Evolutionary conservation across 2,329 filamentous ascomycete genomes (phyloP).

Genomic region (Sporothrix phasma): DNA sequence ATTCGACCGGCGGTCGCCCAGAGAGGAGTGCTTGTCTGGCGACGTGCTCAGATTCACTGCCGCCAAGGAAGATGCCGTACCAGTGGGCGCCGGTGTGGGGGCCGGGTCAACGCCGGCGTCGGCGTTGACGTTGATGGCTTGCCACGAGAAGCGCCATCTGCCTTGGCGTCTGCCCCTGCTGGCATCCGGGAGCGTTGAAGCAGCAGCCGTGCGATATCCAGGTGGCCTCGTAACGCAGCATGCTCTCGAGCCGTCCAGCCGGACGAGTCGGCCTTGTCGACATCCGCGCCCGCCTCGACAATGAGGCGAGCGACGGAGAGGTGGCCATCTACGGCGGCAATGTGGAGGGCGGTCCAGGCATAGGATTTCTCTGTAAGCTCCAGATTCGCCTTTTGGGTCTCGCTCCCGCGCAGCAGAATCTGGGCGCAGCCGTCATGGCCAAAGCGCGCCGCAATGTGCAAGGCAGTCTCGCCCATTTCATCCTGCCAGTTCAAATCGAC

Average conservation of each 20-base stretch:
- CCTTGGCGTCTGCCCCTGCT: constrained; percentile 22
- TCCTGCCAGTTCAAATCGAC: constrained; percentile 93
- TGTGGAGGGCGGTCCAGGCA: constrained; percentile 90
- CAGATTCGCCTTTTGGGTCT: constrained; percentile 54
- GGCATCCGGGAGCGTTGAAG: constrained; percentile 38
- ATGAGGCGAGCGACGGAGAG: constrained; percentile 65
- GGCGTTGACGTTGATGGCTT: background rate
- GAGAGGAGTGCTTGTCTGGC: constrained; percentile 45
- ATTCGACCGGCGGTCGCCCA: constrained; percentile 49
- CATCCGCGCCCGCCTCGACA: constrained; percentile 65
- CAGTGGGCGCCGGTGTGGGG: background rate
- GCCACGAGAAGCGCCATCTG: constrained; percentile 15
- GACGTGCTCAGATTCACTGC: constrained; percentile 34
- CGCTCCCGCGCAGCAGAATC: constrained; percentile 61
- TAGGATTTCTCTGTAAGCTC: constrained; percentile 67
- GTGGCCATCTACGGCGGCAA: constrained; percentile 83
- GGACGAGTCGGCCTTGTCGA: constrained; percentile 67
- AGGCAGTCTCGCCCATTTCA: constrained; percentile 76
- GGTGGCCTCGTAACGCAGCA: constrained; percentile 78
- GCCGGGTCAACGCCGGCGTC: background rate
- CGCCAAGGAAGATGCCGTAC: constrained; percentile 14
- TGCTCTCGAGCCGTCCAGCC: constrained; percentile 95
- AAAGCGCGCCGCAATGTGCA: constrained; percentile 85
- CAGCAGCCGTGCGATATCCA: constrained; percentile 65
- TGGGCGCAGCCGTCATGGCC: constrained; percentile 73